A percentile compares a stretch with the other conserved stretches of the same genome.
These are phyloP conservation scores for Phytophthora citricola DNA, from an alignment of 352 stramenopile species.

Conservation along the genomic window DNA sequence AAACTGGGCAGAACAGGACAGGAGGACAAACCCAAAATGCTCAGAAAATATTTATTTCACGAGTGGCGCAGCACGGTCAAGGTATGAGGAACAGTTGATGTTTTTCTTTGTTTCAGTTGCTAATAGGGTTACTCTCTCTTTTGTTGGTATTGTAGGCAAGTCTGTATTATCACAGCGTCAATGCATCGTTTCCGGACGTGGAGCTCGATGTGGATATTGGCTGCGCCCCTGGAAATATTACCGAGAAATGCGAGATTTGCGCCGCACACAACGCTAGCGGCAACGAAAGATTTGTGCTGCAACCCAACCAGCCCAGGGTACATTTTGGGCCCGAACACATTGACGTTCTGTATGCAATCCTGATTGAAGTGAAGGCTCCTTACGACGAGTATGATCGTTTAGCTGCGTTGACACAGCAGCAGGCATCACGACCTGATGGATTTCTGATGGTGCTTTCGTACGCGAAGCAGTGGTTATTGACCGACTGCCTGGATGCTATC, in stretches of 20 bases:
- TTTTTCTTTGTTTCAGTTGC: not conserved
- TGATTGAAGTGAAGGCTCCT: constrained; percentile 87
- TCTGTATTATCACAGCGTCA: constrained; percentile 81
- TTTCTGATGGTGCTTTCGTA: constrained; percentile 89
- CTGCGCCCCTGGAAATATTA: constrained; percentile 35
- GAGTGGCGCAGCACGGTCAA: constrained; percentile 84
- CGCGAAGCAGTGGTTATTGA: constrained; percentile 85
- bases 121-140: constrained; percentile 1
- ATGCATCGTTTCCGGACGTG: constrained; percentile 82
- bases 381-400: constrained; percentile 88
- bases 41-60: constrained; percentile 84
- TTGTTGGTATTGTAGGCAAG: constrained; percentile 46
- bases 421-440: constrained; percentile 79
- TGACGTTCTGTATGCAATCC: constrained; percentile 85
- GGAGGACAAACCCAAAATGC: constrained; percentile 15
- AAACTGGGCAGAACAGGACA: constrained; percentile 5
- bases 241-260: constrained; percentile 50
- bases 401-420: constrained; percentile 68
- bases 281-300: constrained; percentile 24
- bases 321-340: constrained; percentile 84
- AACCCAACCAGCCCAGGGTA: constrained; percentile 54
- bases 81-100: constrained; percentile 32
- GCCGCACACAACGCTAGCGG: constrained; percentile 18
- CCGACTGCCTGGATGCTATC: constrained; percentile 78
- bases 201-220: constrained; percentile 77